Percentiles rank a stretch among this genome's conserved stretches.
phyloP scores from a whole-genome alignment of 495 filamentous ascomycete genomes.

The Ramalina intermedia region DNA sequence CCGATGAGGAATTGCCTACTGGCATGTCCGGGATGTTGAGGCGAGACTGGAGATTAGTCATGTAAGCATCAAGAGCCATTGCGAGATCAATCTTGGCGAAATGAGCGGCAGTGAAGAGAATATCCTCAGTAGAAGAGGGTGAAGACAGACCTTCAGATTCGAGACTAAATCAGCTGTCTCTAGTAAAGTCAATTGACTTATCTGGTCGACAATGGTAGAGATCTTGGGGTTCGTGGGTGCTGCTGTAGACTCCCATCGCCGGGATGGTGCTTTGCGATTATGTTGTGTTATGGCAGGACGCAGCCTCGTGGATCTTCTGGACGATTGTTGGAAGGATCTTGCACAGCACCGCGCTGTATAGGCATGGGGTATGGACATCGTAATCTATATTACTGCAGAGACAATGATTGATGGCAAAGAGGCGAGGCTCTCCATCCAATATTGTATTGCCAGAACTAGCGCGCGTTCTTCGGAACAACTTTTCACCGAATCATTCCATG shows the following conservation, averaged over 20 bases:
- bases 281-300: slow-evolving; percentile 5
- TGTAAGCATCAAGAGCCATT: slow-evolving; percentile 3
- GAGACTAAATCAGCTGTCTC: slow-evolving; percentile 94
- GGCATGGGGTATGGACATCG: slow-evolving; percentile 7
- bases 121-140: not conserved
- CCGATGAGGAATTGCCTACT: slow-evolving; percentile 65
- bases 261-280: slow-evolving; percentile 16
- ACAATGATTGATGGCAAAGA: not conserved
- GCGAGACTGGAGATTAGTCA: slow-evolving; percentile 47
- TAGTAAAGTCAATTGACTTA: slow-evolving; percentile 89
- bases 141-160: slow-evolving; percentile 61
- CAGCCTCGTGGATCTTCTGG: slow-evolving; percentile 1
- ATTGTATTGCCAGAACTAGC: not conserved
- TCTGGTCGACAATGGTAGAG: slow-evolving; percentile 84
- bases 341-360: slow-evolving; percentile 9
- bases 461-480: not conserved
- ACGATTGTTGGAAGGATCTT: slow-evolving; percentile 1
- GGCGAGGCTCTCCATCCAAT: not conserved
- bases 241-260: slow-evolving; percentile 61
- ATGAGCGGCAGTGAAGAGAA: not conserved
- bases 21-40: slow-evolving; percentile 98
- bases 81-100: not conserved
- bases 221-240: slow-evolving; percentile 69
- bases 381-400: not conserved
- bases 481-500: not conserved